phyloP scores from a whole-genome alignment of 208 protist species.

The Trypanosoma scelopori region DNA sequence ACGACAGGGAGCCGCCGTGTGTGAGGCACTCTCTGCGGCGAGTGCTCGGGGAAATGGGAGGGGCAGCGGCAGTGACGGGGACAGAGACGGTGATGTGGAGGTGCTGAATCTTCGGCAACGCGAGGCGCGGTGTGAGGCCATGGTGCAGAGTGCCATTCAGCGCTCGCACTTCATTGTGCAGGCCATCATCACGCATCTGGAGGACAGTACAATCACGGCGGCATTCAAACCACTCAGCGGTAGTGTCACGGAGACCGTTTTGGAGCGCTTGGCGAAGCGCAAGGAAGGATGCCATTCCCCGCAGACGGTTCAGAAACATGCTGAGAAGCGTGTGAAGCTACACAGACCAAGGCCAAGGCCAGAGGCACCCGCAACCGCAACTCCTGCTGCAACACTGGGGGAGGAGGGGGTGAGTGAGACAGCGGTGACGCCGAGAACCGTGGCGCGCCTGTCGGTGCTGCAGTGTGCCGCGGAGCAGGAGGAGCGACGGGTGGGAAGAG shows the following conservation, averaged over 20 bases:
- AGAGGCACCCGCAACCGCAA: not conserved
- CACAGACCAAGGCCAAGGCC: constrained; percentile 15
- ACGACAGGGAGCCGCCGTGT: constrained; percentile 30
- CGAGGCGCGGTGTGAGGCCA: constrained; percentile 46
- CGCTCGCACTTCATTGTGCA: constrained; percentile 69
- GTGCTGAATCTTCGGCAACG: constrained; percentile 30
- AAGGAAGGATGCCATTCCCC: constrained; percentile 52
- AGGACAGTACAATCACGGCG: constrained; percentile 37
- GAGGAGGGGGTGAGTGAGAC: not conserved
- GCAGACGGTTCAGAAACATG: constrained; percentile 17
- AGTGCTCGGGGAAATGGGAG: constrained; percentile 1
- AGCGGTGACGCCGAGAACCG: not conserved
- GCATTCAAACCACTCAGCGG: constrained; percentile 23
- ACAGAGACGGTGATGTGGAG: constrained; percentile 8
- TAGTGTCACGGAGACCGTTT: constrained; percentile 50
- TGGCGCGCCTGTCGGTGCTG: constrained; percentile 16
- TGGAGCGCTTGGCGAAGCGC: constrained; percentile 67
- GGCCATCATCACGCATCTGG: constrained; percentile 75
- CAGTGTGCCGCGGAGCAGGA: constrained; percentile 19
- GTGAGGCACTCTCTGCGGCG: constrained; percentile 27
- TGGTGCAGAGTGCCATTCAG: constrained; percentile 57
- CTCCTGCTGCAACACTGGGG: not conserved
- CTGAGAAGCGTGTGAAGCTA: constrained; percentile 28
- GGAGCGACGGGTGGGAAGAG: not conserved
- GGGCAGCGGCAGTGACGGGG: not conserved